These are phyloP conservation scores for Lophiostoma macrostomum DNA, from an alignment of 495 filamentous ascomycete species.

Conservation along the genomic window DNA sequence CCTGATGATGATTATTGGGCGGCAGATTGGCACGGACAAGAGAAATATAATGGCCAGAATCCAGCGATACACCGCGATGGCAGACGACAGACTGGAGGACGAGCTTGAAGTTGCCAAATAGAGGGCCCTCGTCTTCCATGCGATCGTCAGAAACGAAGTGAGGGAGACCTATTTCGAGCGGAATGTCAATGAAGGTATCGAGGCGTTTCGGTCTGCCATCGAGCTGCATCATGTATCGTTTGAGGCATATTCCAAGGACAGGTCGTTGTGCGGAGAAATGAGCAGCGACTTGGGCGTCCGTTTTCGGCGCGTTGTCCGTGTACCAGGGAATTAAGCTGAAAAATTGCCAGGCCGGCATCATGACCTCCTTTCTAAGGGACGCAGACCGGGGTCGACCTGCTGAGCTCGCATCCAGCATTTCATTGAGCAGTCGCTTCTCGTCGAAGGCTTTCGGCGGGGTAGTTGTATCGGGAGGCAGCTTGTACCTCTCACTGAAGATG, in stretches of 20 bases:
- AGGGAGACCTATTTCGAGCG: conserved; percentile 79
- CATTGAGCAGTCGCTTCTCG: conserved; percentile 38
- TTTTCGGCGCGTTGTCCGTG: conserved; percentile 67
- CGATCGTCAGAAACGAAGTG: conserved; percentile 85
- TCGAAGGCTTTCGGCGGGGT: conserved; percentile 35
- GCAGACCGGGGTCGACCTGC: conserved; percentile 41
- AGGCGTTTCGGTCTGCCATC: conserved; percentile 65
- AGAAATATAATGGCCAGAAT: conserved; percentile 88
- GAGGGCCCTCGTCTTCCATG: conserved; percentile 58
- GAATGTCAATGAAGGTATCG: conserved; percentile 85
- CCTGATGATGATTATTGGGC: background rate
- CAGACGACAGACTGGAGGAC: conserved; percentile 86
- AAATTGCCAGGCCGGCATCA: conserved; percentile 98
- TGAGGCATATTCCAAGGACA: conserved; percentile 85
- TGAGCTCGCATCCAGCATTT: conserved; percentile 24
- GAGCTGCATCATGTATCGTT: conserved; percentile 76
- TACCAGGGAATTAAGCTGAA: conserved; percentile 80
- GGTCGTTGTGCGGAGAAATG: conserved; percentile 74
- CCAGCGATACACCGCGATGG: conserved; percentile 82
- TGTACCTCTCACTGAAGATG: conserved; percentile 60
- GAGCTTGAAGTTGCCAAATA: conserved; percentile 82
- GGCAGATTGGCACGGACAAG: conserved; percentile 64
- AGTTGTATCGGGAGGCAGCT: conserved; percentile 42
- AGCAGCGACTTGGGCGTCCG: conserved; percentile 65
- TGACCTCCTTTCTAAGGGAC: conserved; percentile 71